Conservation (phyloP, 2,329 filamentous ascomycete genomes). For the Dothideomycetes sp. region DNA sequence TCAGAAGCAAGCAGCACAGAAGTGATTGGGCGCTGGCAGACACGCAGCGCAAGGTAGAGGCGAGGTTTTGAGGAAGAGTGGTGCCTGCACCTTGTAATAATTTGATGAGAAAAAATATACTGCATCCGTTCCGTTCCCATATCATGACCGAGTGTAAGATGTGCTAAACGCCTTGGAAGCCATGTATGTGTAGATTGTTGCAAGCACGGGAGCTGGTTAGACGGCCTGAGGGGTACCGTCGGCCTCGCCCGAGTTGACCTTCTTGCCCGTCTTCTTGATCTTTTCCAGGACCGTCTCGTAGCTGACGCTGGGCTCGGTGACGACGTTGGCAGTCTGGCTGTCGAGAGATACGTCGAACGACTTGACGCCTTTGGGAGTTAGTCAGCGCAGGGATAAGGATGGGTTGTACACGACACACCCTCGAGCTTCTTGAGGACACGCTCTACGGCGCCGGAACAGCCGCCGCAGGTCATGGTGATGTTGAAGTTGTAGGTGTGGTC, state of each 20-base stretch:
- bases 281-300: slow-evolving; percentile 78
- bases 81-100: slow-evolving; percentile 3
- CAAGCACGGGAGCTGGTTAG: slow-evolving; percentile 12
- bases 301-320: slow-evolving; percentile 57
- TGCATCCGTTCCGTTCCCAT: neutral
- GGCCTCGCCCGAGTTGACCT: slow-evolving; percentile 66
- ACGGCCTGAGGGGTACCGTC: slow-evolving; percentile 48
- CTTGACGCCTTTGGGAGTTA: slow-evolving; percentile 59
- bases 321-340: slow-evolving; percentile 69
- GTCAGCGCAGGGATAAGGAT: slow-evolving; percentile 2
- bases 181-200: neutral
- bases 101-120: neutral
- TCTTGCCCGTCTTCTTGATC: slow-evolving; percentile 94
- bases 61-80: slow-evolving; percentile 46
- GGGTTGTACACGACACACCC: slow-evolving; percentile 45
- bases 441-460: slow-evolving; percentile 91
- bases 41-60: slow-evolving; percentile 61
- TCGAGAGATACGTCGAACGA: slow-evolving; percentile 82
- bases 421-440: slow-evolving; percentile 86
- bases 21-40: slow-evolving; percentile 72
- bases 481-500: slow-evolving; percentile 93
- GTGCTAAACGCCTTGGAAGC: neutral
- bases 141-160: neutral
- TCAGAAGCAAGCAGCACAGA: slow-evolving; percentile 58
- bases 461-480: slow-evolving; percentile 86